Evolutionary conservation across 2,329 filamentous ascomycete species (phyloP).

Genomic region (Chaetomium sp.): DNA sequence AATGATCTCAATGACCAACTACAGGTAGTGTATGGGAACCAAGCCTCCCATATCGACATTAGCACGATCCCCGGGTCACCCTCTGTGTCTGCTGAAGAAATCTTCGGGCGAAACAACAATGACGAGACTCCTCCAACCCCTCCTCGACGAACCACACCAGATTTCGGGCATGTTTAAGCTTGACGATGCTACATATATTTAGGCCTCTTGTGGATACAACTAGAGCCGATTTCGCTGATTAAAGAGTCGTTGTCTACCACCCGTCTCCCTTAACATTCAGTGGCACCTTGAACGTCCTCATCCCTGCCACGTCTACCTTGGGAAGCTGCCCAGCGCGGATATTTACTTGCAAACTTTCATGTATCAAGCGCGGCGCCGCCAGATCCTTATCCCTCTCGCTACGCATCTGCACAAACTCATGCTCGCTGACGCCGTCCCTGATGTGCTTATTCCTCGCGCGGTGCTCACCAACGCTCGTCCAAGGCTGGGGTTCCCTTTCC

Average conservation of each 20-base stretch:
- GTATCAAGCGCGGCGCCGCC: constrained; percentile 50
- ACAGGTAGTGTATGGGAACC: too few species aligned
- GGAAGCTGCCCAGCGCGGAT: constrained; percentile 53
- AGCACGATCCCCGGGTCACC: too few species aligned
- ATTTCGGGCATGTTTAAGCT: too few species aligned
- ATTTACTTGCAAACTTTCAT: constrained; percentile 56
- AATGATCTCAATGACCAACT: too few species aligned
- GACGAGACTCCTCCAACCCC: too few species aligned
- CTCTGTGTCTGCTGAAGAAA: too few species aligned
- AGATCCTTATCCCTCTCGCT: constrained; percentile 48
- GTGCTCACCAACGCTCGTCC: constrained; percentile 51
- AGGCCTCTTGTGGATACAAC: background rate
- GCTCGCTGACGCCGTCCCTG: constrained; percentile 44
- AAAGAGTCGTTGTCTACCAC: background rate
- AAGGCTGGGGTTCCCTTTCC: constrained; percentile 43
- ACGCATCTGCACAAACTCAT: constrained; percentile 50
- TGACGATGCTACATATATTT: background rate
- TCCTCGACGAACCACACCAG: too few species aligned
- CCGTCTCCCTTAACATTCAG: constrained; percentile 35
- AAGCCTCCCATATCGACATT: too few species aligned
- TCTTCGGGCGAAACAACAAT: too few species aligned
- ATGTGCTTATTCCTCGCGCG: constrained; percentile 52
- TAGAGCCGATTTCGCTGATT: background rate
- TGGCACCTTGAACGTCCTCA: constrained; percentile 44
- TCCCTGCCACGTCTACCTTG: constrained; percentile 35